Evolutionary conservation across 495 filamentous ascomycete genomes (phyloP), one percentile per base, ranked within the genome.

Genomic region (Venustampulla echinocandica): DNA sequence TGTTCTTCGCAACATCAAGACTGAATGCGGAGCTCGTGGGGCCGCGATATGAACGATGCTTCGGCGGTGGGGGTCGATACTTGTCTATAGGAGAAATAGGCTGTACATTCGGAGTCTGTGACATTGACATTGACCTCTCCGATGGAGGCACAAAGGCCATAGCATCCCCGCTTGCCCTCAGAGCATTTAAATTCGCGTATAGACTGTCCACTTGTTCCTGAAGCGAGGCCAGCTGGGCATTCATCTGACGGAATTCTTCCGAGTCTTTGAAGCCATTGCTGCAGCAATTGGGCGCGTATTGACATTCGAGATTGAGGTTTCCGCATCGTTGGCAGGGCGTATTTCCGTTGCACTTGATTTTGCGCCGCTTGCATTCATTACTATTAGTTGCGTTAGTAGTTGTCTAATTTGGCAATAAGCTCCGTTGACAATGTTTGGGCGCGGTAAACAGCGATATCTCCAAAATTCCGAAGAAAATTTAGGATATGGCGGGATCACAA

Each of bases 201-300:
- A 95, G 75, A 44, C 68, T 72, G 44, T 89, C 81, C 59, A 95
- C 87, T 63, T 93, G 84, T 25, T 88, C 80, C 60, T 94, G 87
- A n/a, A 95, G 71, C 3, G 73, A 70, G 11, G 65, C 67, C 34
- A 95, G 79, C 50, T 90, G 80, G 30, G 73, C 74, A 46, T 76
- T 72, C 82, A 95, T 84, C 23, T 80, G 74, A 53, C 77, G 80
- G 68, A 83, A 95, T 56, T 95, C 89, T 66, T 87, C 82, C 40
- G 85, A 87, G 51, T 95, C 88, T 61, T 85, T 89, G 71, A 95
- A 85, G 49, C 74, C 81, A 61, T 62, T 72, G 44, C 73, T 54
- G 64, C 87, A 93, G 71, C 89, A 94, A 61, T 95, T 95, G 3
- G 89, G 86, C 21, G 89, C 81, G 74, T 95, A 95, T 51, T 90